phyloP scores from a whole-genome alignment of 2,329 filamentous ascomycete species.

The Trichoderma breve region DNA sequence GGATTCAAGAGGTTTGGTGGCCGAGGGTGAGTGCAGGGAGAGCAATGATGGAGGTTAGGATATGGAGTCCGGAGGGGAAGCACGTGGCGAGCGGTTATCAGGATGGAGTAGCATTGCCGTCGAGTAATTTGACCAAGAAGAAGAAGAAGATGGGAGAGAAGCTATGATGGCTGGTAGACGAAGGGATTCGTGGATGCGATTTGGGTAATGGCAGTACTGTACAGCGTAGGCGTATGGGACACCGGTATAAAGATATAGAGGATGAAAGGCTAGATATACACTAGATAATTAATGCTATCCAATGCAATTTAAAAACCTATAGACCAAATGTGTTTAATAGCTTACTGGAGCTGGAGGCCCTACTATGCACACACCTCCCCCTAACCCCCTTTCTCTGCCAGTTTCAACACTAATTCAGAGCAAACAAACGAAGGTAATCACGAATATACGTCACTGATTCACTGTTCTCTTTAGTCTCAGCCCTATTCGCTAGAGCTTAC shows the following conservation, averaged over 20 bases:
- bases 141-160: slow-evolving; percentile 26
- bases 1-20: slow-evolving; percentile 53
- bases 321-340: background rate
- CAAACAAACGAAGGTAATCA: background rate
- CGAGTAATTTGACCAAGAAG: slow-evolving; percentile 19
- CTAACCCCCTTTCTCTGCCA: background rate
- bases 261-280: background rate
- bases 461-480: background rate
- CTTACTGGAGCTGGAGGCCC: too few relatives aligned
- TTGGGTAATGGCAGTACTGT: too few relatives aligned
- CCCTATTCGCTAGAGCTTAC: background rate
- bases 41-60: slow-evolving; percentile 47
- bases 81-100: slow-evolving; percentile 57
- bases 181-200: too few relatives aligned
- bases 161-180: too few relatives aligned
- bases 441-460: background rate
- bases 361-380: background rate
- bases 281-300: background rate
- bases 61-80: slow-evolving; percentile 53
- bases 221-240: background rate
- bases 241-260: background rate
- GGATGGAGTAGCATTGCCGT: slow-evolving; percentile 45
- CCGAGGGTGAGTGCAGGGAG: slow-evolving; percentile 47
- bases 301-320: too few relatives aligned
- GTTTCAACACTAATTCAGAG: background rate